phyloP scores from a whole-genome alignment of 1,139 yeast genomes.

The Ashbya aceris region DNA sequence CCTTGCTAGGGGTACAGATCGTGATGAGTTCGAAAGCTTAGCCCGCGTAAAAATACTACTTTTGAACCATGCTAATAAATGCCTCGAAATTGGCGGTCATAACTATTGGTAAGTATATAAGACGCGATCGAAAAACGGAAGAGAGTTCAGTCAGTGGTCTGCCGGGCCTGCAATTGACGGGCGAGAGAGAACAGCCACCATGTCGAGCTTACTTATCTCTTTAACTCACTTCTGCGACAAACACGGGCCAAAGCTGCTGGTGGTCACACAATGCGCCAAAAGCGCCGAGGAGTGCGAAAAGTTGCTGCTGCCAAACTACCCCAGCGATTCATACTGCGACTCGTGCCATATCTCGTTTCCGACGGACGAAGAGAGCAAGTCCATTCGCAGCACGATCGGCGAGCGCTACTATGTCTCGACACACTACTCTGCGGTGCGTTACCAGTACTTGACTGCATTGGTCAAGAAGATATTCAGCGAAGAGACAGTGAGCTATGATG shows the following conservation, averaged over 20 bases:
- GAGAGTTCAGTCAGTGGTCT: too few species aligned
- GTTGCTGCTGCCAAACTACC: conserved; percentile 26
- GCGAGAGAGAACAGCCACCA: not conserved
- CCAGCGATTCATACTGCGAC: conserved; percentile 43
- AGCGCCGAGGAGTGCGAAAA: conserved; percentile 20
- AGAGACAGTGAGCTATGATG: conserved; percentile 58
- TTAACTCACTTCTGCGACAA: conserved; percentile 79
- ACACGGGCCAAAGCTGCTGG: conserved; percentile 73
- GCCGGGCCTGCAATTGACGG: too few species aligned
- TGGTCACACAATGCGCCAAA: conserved; percentile 52
- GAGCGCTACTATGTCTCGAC: conserved; percentile 36
- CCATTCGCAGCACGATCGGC: conserved; percentile 18
- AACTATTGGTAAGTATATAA: too few species aligned
- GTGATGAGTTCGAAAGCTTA: too few species aligned
- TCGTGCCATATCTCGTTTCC: conserved; percentile 51
- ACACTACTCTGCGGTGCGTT: conserved; percentile 49
- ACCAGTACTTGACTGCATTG: conserved; percentile 31
- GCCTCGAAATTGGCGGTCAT: too few species aligned
- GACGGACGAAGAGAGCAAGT: conserved; percentile 15
- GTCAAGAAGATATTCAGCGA: conserved; percentile 62
- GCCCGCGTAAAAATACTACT: too few species aligned
- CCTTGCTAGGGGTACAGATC: too few species aligned
- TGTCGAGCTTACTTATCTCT: conserved; percentile 33
- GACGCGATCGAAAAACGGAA: too few species aligned
- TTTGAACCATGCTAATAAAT: too few species aligned